phyloP scores from a whole-genome alignment of 441 rosid genomes.

The Gossypium lobatum region DNA sequence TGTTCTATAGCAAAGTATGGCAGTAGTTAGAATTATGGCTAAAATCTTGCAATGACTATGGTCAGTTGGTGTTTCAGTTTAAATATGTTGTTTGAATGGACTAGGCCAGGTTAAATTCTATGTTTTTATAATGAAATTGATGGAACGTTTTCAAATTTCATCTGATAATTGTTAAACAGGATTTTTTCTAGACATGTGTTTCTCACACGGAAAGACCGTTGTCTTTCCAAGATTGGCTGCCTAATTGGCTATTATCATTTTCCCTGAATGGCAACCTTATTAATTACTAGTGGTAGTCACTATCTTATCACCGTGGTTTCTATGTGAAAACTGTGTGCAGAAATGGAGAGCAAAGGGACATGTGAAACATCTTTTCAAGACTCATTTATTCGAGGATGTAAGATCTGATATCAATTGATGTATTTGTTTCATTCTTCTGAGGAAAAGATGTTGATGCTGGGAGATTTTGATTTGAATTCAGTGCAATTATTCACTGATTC shows the following conservation, averaged over 20 bases:
- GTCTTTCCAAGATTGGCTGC: conserved; percentile 5
- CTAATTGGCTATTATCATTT: not conserved
- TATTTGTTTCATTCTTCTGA: conserved; percentile 4
- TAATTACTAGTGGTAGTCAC: not conserved
- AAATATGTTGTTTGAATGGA: not conserved
- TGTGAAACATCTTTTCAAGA: not conserved
- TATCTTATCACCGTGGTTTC: not conserved
- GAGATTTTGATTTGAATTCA: conserved; percentile 32
- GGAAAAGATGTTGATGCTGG: conserved; percentile 29
- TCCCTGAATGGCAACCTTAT: conserved; percentile 3
- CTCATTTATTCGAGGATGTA: not conserved
- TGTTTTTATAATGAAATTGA: not conserved
- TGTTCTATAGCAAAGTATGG: not conserved
- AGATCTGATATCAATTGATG: conserved; percentile 14
- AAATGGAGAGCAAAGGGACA: not conserved
- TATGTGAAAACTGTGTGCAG: not conserved
- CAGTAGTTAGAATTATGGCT: not conserved
- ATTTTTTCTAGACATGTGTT: not conserved
- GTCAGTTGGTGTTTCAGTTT: not conserved
- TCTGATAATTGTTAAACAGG: not conserved
- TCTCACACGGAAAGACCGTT: not conserved
- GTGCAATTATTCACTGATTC: conserved; percentile 23
- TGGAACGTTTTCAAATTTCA: not conserved
- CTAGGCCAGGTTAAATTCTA: not conserved
- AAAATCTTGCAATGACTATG: not conserved